Base-by-base conservation (phyloP, 495 filamentous ascomycete genomes). In the Hypoxylon fragiforme region DNA sequence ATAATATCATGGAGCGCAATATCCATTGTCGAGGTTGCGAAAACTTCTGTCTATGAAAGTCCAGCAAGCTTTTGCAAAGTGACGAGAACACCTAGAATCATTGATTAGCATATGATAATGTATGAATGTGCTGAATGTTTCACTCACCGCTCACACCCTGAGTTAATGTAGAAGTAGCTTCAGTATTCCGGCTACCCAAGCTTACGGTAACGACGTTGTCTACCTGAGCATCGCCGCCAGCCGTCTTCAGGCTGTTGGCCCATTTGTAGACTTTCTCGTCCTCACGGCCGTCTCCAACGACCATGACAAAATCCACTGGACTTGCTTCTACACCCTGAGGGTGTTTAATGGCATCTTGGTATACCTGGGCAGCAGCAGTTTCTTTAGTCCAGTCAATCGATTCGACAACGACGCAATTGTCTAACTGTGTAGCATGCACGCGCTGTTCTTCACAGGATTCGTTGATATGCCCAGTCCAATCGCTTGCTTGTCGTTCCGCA, bases 231-330 rank as follows among this genome's bases (percentile, higher is more conserved):
- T 69, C 62, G 1, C 71, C 74, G 24, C 24, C 24, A n/a, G n/a
- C n/a, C n/a, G n/a, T n/a, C 16, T 74, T 75, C 20, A 95, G 70
- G 24, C 83, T 77, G 70, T 96, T 95, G 20, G 91, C 92, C 92
- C 92, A 97, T 26, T 85, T 87, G 76, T 92, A 97, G 16, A 95
- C 85, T 38, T 89, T 85, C 66, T 96, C 92, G 60, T 97, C 92
- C 50, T 96, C 92, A 5, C 92, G 87, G 35, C 89, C 87, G 64
- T 96, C 90, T 30, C 92, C 92, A 37, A 89, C 78, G 6, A 94
- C 89, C 68, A 96, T 81, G 34, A 97, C 68, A 70, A 96, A 96
- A 62, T 95, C 89, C 8, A 78, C 72, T 0, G 84, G 82, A n/a
- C 70, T 63, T n/a, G 54, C 70, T 65, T 74, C 57, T 5, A 56